These are phyloP conservation scores for Lablab purpureus DNA, from an alignment of 306 rosid species.

Conservation along the genomic window DNA sequence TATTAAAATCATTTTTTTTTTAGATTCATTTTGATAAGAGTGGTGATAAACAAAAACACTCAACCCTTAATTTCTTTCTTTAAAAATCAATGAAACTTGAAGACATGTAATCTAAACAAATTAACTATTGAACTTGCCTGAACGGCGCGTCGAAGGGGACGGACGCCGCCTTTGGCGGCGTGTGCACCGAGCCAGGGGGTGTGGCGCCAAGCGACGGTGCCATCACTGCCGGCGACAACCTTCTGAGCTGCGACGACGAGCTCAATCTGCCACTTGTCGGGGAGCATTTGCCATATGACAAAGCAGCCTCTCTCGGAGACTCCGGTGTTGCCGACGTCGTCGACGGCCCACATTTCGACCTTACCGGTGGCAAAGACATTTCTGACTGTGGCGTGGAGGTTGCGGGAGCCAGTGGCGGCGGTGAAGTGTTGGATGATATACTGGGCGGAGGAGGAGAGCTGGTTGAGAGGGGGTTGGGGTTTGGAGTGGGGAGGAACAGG, in stretches of 20 bases:
- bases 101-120: too few relatives aligned
- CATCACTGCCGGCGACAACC: constrained; percentile 82
- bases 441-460: constrained; percentile 74
- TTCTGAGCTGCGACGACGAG: constrained; percentile 70
- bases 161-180: constrained; percentile 81
- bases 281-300: constrained; percentile 92
- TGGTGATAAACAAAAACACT: too few relatives aligned
- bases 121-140: constrained; percentile 59
- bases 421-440: constrained; percentile 83
- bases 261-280: constrained; percentile 86
- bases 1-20: too few relatives aligned
- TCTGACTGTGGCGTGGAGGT: constrained; percentile 68
- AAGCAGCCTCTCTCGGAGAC: constrained; percentile 73
- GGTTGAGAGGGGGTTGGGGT: constrained; percentile 41
- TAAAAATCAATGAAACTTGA: too few relatives aligned
- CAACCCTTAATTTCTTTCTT: too few relatives aligned
- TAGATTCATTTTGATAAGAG: too few relatives aligned
- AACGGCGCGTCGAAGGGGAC: constrained; percentile 89
- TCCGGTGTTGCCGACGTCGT: constrained; percentile 54
- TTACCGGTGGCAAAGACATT: constrained; percentile 81
- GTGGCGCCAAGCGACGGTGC: constrained; percentile 87
- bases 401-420: constrained; percentile 88
- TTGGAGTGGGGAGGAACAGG: constrained; percentile 60
- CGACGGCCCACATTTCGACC: constrained; percentile 68
- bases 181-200: constrained; percentile 91